phyloP scores from a whole-genome alignment of 768 basidiomycete genomes.

The Sporobolomyces pararoseus region DNA sequence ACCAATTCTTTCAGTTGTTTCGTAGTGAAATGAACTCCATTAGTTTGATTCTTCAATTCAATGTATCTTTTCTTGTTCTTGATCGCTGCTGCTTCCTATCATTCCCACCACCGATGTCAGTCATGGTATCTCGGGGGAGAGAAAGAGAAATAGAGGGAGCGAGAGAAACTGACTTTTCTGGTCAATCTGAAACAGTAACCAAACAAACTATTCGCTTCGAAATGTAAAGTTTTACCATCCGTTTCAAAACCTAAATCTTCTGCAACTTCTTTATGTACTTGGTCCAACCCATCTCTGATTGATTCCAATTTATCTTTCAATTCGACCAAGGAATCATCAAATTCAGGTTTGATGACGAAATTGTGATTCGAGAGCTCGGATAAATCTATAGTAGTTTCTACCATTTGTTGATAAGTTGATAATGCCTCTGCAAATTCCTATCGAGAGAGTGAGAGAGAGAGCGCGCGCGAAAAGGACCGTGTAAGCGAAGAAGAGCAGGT shows the following conservation, averaged over 20 bases:
- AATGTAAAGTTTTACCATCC: slow-evolving; percentile 82
- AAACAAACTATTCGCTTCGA: slow-evolving; percentile 83
- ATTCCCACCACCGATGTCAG: neutral
- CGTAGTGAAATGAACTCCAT: slow-evolving; percentile 85
- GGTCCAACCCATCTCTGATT: slow-evolving; percentile 74
- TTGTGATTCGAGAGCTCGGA: slow-evolving; percentile 72
- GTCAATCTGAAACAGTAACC: slow-evolving; percentile 91
- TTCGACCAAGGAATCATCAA: slow-evolving; percentile 69
- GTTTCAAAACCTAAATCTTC: slow-evolving; percentile 72
- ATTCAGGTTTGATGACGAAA: slow-evolving; percentile 87
- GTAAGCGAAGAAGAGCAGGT: neutral
- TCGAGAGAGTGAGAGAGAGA: neutral
- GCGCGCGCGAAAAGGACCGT: too few species aligned
- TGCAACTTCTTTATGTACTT: slow-evolving; percentile 68
- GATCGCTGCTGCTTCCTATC: slow-evolving; percentile 73
- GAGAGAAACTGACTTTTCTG: slow-evolving; percentile 68
- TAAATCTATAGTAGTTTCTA: slow-evolving; percentile 90
- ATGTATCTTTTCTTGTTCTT: slow-evolving; percentile 65
- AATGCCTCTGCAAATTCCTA: slow-evolving; percentile 65
- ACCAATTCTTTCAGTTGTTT: slow-evolving; percentile 65
- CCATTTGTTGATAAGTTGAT: slow-evolving; percentile 82
- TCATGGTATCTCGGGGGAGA: neutral
- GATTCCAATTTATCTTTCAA: slow-evolving; percentile 65
- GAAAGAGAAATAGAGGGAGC: neutral
- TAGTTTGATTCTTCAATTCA: slow-evolving; percentile 78